Evolutionary conservation across 2,329 filamentous ascomycete genomes (phyloP).

Genomic region (Fusarium sp.): DNA sequence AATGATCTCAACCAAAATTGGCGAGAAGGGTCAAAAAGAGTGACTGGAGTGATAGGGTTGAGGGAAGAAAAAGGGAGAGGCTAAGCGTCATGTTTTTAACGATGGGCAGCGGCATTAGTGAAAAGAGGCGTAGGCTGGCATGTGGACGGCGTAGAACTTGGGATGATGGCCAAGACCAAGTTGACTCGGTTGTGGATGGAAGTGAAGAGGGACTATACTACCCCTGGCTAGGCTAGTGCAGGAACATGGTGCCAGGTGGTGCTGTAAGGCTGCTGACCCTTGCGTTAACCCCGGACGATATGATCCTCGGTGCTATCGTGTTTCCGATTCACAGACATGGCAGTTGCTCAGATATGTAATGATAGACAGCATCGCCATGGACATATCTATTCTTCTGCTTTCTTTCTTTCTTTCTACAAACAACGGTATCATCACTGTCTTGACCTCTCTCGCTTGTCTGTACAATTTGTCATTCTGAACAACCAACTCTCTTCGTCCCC

Average conservation of each 20-base stretch:
- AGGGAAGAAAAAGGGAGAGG: background rate
- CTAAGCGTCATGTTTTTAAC: conserved; percentile 26
- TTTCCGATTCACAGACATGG: background rate
- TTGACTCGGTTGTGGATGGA: conserved; percentile 4
- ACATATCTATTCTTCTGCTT: too few species aligned
- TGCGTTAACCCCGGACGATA: background rate
- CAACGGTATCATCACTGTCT: accelerated
- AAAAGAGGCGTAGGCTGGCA: conserved; percentile 38
- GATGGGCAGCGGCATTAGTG: conserved; percentile 1
- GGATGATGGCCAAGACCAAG: conserved; percentile 9
- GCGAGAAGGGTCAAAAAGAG: background rate
- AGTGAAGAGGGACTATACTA: background rate
- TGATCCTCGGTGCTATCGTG: background rate
- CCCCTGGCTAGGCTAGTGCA: conserved; percentile 34
- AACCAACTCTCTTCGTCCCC: background rate
- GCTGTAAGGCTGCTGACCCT: conserved; percentile 32
- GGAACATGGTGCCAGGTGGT: background rate
- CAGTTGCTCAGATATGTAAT: background rate
- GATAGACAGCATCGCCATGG: background rate
- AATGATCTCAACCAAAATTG: background rate
- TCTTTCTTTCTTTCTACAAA: accelerated
- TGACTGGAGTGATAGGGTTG: background rate
- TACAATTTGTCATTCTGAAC: background rate
- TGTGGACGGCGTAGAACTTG: conserved; percentile 26
- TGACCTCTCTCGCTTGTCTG: background rate